phyloP scores from a whole-genome alignment of 768 basidiomycete genomes.

The Boletus sp. region DNA sequence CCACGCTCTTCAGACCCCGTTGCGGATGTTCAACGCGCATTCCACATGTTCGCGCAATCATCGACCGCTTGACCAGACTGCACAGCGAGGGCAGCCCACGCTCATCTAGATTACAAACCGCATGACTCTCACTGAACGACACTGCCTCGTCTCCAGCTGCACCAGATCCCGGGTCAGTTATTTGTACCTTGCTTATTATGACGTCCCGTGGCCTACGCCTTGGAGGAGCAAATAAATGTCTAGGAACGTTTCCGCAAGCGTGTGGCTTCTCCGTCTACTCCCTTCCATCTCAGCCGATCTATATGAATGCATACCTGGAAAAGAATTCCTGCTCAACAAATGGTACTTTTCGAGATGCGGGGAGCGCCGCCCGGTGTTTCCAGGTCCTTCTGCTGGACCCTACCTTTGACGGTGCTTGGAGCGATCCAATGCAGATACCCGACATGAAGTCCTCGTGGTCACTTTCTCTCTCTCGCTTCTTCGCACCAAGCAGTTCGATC shows the following conservation, averaged over 20 bases:
- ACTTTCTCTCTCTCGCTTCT: slow-evolving; percentile 30
- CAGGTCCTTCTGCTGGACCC: slow-evolving; percentile 20
- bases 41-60: slow-evolving; percentile 33
- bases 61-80: slow-evolving; percentile 24
- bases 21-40: slow-evolving; percentile 29
- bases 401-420: slow-evolving; percentile 26
- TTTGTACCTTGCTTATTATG: slow-evolving; percentile 1
- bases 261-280: background rate
- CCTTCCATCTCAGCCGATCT: background rate
- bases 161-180: slow-evolving; percentile 8
- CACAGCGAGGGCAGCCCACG: slow-evolving; percentile 25
- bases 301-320: background rate
- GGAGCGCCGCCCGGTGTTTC: slow-evolving; percentile 22
- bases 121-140: slow-evolving; percentile 15
- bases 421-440: slow-evolving; percentile 36
- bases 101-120: slow-evolving; percentile 18
- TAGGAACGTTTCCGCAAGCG: slow-evolving; percentile 3
- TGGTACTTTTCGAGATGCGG: slow-evolving; percentile 10
- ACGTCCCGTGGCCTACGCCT: slow-evolving; percentile 2
- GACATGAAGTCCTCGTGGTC: slow-evolving; percentile 36
- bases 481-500: slow-evolving; percentile 33
- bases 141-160: slow-evolving; percentile 14
- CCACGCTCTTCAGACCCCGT: slow-evolving; percentile 27
- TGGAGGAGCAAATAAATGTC: background rate
- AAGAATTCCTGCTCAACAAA: background rate